A percentile compares a stretch with the other conserved stretches of the same genome.
Evolutionary conservation across 495 filamentous ascomycete genomes (phyloP).

Genomic region (Pseudoneurospora amorphoporcata): DNA sequence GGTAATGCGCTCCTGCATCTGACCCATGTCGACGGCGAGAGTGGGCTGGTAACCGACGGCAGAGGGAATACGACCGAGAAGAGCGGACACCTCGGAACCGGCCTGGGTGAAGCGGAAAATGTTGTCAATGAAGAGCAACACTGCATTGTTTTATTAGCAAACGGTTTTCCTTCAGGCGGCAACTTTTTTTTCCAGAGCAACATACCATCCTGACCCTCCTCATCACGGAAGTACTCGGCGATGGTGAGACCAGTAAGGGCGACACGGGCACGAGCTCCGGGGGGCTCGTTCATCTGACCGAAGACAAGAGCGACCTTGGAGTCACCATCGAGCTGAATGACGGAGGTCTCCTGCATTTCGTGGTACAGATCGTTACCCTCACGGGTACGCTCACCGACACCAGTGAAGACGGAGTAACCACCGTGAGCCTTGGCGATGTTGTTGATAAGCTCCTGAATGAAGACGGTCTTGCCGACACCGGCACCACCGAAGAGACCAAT

Average conservation of each 20-base stretch:
- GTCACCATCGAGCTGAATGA: slow-evolving; percentile 98
- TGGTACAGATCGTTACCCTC: slow-evolving; percentile 99
- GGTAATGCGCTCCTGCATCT: slow-evolving; percentile 99
- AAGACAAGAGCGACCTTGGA: slow-evolving; percentile 99
- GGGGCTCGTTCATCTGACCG: slow-evolving; percentile 99
- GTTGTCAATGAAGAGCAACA: slow-evolving; percentile 99
- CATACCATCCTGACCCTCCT: slow-evolving; percentile 88
- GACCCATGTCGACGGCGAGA: slow-evolving; percentile 99
- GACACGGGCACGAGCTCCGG: slow-evolving; percentile 98
- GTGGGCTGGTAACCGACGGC: slow-evolving; percentile 99
- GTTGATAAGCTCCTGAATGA: slow-evolving; percentile 99
- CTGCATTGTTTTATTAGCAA: slow-evolving; percentile 26
- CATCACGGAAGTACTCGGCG: slow-evolving; percentile 94
- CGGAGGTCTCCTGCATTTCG: slow-evolving; percentile 99
- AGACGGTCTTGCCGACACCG: slow-evolving; percentile 99
- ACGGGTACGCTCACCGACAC: slow-evolving; percentile 99
- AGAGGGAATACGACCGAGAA: slow-evolving; percentile 99
- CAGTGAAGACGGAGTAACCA: slow-evolving; percentile 99
- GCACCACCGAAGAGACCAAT: slow-evolving; percentile 99
- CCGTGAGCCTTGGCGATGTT: slow-evolving; percentile 99
- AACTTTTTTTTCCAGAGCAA: not conserved
- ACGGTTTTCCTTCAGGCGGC: not conserved
- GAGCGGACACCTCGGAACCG: slow-evolving; percentile 99
- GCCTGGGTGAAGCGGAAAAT: slow-evolving; percentile 99
- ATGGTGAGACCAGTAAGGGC: slow-evolving; percentile 87